phyloP scores from a whole-genome alignment of 805 yeast genomes.

The Sugiyamaella smithiae region DNA sequence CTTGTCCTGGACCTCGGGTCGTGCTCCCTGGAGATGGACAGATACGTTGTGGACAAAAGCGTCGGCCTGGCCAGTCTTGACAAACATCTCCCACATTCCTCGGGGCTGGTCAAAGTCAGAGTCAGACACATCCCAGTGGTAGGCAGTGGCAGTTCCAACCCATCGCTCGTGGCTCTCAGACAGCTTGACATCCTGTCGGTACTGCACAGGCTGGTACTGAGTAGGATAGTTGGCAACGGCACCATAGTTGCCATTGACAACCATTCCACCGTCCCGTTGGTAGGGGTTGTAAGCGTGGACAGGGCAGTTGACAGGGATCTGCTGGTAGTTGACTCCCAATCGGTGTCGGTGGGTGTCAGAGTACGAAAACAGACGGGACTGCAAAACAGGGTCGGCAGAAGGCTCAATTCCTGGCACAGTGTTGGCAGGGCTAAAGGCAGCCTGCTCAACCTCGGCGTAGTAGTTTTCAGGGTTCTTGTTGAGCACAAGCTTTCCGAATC shows the following conservation, averaged over 20 bases:
- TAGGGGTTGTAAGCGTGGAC: conserved; percentile 40
- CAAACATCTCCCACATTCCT: conserved; percentile 72
- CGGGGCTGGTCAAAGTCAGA: conserved; percentile 80
- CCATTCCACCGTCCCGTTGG: conserved; percentile 63
- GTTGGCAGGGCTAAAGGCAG: conserved; percentile 71
- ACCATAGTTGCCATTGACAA: conserved; percentile 47
- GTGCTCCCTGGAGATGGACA: conserved; percentile 64
- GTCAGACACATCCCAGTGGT: conserved; percentile 72
- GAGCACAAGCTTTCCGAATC: conserved; percentile 53
- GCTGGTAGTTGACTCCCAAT: conserved; percentile 65
- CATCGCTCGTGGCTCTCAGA: conserved; percentile 69
- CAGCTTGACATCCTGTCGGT: conserved; percentile 26
- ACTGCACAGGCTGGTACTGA: conserved; percentile 36
- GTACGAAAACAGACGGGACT: conserved; percentile 72
- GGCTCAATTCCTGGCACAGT: conserved; percentile 74
- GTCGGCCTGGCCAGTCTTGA: conserved; percentile 76
- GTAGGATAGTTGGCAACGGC: conserved; percentile 52
- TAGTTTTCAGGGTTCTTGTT: conserved; percentile 57
- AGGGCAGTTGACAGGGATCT: conserved; percentile 70
- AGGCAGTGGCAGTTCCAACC: conserved; percentile 78
- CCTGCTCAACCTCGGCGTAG: conserved; percentile 50
- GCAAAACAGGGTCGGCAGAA: conserved; percentile 74
- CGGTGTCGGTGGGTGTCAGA: conserved; percentile 77
- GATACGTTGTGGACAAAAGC: conserved; percentile 83
- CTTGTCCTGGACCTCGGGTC: conserved; percentile 71